Evolutionary conservation across 2,329 filamentous ascomycete genomes (phyloP).

Genomic region (Nemania bipapillata): DNA sequence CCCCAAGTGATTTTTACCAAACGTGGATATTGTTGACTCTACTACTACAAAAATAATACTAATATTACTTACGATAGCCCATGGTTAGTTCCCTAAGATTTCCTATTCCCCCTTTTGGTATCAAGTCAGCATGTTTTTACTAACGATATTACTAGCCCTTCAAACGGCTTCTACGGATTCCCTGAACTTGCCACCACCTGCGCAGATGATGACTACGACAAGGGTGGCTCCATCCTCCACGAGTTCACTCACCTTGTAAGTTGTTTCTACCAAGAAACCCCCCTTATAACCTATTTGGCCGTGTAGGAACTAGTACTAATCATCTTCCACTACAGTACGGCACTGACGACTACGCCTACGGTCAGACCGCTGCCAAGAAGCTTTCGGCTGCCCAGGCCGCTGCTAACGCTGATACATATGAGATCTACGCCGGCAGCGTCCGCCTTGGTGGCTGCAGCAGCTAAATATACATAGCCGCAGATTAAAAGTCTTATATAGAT

Average conservation of each 20-base stretch:
- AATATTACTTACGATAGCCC: no score
- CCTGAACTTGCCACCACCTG: slow-evolving; percentile 33
- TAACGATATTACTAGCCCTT: slow-evolving; percentile 24
- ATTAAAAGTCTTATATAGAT: no score
- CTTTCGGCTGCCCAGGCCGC: slow-evolving; percentile 37
- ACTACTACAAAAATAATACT: no score
- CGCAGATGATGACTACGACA: slow-evolving; percentile 39
- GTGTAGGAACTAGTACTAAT: slow-evolving; percentile 19
- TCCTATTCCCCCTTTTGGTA: no score
- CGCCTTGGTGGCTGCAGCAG: slow-evolving; percentile 42
- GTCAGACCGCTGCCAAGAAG: slow-evolving; percentile 31
- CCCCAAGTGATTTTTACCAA: no score
- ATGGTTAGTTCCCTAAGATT: no score
- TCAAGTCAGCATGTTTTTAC: no score
- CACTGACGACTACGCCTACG: slow-evolving; percentile 39
- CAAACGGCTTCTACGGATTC: slow-evolving; percentile 37
- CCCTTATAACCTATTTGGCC: neutral
- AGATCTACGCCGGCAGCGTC: slow-evolving; percentile 41
- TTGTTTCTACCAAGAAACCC: no score
- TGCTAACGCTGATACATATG: slow-evolving; percentile 41
- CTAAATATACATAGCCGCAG: slow-evolving; percentile 19
- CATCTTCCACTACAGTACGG: slow-evolving; percentile 35
- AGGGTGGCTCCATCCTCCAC: slow-evolving; percentile 39
- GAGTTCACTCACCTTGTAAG: slow-evolving; percentile 39
- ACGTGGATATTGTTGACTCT: no score